Percentiles rank a stretch among this genome's conserved stretches.
Conservation (phyloP, 116 monocot species). For the Dioscorea cayenensis region DNA sequence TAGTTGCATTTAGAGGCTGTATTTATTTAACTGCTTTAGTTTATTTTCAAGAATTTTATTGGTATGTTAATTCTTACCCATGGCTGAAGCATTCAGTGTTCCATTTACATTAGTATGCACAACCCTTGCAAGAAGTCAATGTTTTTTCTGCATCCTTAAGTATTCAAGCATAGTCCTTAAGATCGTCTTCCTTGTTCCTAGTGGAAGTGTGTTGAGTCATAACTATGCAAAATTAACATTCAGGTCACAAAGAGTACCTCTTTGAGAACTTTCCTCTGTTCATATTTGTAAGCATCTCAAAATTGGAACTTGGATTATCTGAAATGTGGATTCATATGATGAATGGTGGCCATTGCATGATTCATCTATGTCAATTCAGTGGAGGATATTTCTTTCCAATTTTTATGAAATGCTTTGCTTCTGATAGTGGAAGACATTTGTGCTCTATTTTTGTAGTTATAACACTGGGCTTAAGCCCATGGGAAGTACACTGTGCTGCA, state of each 20-base stretch:
- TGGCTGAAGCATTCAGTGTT: too few species aligned
- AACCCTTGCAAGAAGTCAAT: not conserved
- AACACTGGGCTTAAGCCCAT: too few species aligned
- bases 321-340: not conserved
- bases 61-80: too few species aligned
- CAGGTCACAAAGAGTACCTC: constrained; percentile 5
- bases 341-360: not conserved
- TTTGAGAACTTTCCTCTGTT: not conserved
- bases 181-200: constrained; percentile 17
- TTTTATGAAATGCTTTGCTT: not conserved
- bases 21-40: too few species aligned
- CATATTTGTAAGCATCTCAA: not conserved
- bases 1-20: too few species aligned
- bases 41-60: too few species aligned
- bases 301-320: not conserved
- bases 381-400: not conserved
- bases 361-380: not conserved
- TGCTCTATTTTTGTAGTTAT: not conserved
- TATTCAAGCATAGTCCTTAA: constrained; percentile 26
- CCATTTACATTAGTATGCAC: not conserved
- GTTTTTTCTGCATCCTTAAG: not conserved
- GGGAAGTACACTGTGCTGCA: not conserved
- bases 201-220: constrained; percentile 41
- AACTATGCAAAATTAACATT: constrained; percentile 7
- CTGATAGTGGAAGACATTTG: not conserved